Evolutionary conservation across 2,329 filamentous ascomycete species (phyloP), one percentile per base, ranked within the genome.

Genomic region (Clonostachys byssicola): DNA sequence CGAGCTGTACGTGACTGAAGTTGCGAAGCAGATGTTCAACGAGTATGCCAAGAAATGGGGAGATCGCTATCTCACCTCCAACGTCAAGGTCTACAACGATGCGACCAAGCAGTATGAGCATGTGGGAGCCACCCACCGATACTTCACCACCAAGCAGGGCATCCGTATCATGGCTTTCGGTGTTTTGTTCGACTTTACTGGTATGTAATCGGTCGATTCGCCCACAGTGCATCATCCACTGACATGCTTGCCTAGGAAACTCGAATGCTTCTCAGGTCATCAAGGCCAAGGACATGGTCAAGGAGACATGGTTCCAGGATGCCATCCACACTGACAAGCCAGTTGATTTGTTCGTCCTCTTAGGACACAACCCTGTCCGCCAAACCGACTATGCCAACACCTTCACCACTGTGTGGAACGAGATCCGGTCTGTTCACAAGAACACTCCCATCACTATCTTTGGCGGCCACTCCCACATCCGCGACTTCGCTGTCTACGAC

Each of bases 401-500:
- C 2, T 66, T 73, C 40, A 60, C 62, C 49, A 51, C 56, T 6
- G 64, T 87, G 13, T 77, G 78, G 54, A 68, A 77, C 40, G 75
- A 79, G 33, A 85, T 88, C 52, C 76, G 83, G 14, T 68, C 70
- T 12, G 63, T 73, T 16, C 75, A 76, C 45, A 77, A 80, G 2
- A 65, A 74, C 13, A 78, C 75, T 2, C 83, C 83, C 0, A 77
- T 87, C 42, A 81, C 86, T 59, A 74, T 81, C 46, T 83, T 88
- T 52, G 83, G 82, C 17, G 83, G 82, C 10, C 83, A 86, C 62
- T 77, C 70, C 36, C 83, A 86, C 57, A 76, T 84, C 50, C 78
- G 84, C 14, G 83, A 88, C 58, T 84, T 85, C 58, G 73, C 72
- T 16, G 77, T 85, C 3, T 84, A 80, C 51, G 83, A 88, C 56